Conservation (phyloP, 306 rosid genomes). For the Delonix regia region DNA sequence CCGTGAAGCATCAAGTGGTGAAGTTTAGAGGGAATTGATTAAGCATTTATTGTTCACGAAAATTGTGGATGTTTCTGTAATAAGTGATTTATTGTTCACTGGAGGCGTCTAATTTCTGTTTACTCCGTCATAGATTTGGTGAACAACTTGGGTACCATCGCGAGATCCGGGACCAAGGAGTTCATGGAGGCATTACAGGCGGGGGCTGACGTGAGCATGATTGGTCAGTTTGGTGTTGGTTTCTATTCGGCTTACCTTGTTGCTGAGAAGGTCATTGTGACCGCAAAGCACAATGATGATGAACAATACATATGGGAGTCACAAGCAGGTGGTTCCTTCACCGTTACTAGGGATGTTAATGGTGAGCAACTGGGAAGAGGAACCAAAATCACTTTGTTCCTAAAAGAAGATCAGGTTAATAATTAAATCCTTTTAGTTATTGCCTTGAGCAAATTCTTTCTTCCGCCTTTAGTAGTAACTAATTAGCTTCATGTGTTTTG, state of each 20-base stretch:
- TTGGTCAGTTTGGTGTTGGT: constrained; percentile 71
- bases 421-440: neutral
- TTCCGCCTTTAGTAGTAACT: neutral
- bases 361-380: constrained; percentile 69
- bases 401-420: constrained; percentile 67
- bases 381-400: constrained; percentile 62
- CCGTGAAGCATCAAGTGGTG: neutral
- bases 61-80: neutral
- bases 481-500: neutral
- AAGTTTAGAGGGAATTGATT: neutral
- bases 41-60: neutral
- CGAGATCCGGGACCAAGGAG: constrained; percentile 65
- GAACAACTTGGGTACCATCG: constrained; percentile 66
- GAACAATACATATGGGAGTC: constrained; percentile 74
- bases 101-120: neutral
- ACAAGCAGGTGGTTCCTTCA: constrained; percentile 71
- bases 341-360: constrained; percentile 55
- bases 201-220: constrained; percentile 72
- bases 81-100: neutral
- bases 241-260: constrained; percentile 67
- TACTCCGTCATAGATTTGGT: constrained; percentile 50
- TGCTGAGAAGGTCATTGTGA: constrained; percentile 63
- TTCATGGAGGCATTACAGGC: constrained; percentile 72
- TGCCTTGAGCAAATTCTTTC: neutral
- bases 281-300: constrained; percentile 65